Evolutionary conservation across 164 flowering plant species (phyloP).

Genomic region (Echeveria elegans): DNA sequence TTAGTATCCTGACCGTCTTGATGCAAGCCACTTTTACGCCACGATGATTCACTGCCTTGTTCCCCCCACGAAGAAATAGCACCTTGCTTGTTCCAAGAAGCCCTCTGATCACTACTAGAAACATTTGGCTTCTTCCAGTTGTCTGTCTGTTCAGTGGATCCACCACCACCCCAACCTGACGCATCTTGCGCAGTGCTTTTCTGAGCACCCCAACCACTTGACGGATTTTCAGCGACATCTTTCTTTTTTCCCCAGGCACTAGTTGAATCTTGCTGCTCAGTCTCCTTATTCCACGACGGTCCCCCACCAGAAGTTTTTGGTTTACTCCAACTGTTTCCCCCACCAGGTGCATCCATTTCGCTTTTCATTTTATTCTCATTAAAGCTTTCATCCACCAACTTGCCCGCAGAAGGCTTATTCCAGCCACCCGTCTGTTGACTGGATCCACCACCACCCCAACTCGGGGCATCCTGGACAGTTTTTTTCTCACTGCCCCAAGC

Average conservation of each 20-base stretch:
- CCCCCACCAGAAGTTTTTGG: conserved; percentile 4
- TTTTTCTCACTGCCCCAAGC: conserved; percentile 14
- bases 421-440: conserved; percentile 1
- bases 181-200: conserved; percentile 14
- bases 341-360: neutral
- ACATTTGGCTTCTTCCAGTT: conserved; percentile 21
- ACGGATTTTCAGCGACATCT: conserved; percentile 12
- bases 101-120: conserved; percentile 12
- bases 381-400: neutral
- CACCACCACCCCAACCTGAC: conserved; percentile 10
- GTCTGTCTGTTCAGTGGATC: conserved; percentile 10
- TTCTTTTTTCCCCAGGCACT: conserved; percentile 26
- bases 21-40: conserved; percentile 1
- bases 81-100: conserved; percentile 19
- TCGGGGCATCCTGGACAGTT: conserved; percentile 11
- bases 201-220: conserved; percentile 14
- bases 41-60: conserved; percentile 2
- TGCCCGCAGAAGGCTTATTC: neutral
- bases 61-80: conserved; percentile 20
- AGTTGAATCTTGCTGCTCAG: conserved; percentile 8
- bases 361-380: neutral
- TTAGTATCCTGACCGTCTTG: conserved; percentile 22
- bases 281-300: neutral
- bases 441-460: conserved; percentile 12
- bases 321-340: neutral